phyloP scores from a whole-genome alignment of 805 yeast genomes.

The Barnettozyma wickerhamii region DNA sequence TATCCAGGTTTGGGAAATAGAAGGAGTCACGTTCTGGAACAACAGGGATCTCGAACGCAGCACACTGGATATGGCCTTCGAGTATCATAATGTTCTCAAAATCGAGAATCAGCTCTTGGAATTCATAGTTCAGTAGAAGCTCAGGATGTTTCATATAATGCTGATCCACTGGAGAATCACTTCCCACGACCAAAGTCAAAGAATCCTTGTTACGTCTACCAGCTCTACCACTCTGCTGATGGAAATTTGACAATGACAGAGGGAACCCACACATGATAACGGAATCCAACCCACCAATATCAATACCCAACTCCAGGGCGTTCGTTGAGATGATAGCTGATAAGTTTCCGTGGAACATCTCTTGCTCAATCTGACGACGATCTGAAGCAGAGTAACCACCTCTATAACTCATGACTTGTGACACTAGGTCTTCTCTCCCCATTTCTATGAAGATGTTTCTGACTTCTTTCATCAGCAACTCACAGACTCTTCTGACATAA shows the following conservation, averaged over 20 bases:
- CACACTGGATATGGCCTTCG: slow-evolving; percentile 89
- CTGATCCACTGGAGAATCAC: slow-evolving; percentile 82
- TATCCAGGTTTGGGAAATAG: slow-evolving; percentile 44
- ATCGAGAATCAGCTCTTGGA: slow-evolving; percentile 56
- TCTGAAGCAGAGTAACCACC: slow-evolving; percentile 92
- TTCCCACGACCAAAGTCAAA: slow-evolving; percentile 77
- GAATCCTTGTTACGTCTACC: slow-evolving; percentile 88
- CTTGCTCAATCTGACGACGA: slow-evolving; percentile 79
- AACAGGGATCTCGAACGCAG: slow-evolving; percentile 82
- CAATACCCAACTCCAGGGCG: slow-evolving; percentile 94
- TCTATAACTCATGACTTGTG: slow-evolving; percentile 86
- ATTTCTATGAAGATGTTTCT: slow-evolving; percentile 45
- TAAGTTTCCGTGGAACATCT: slow-evolving; percentile 84
- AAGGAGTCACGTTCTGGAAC: slow-evolving; percentile 43
- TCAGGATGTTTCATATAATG: slow-evolving; percentile 71
- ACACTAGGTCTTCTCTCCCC: slow-evolving; percentile 40
- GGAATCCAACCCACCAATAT: slow-evolving; percentile 88
- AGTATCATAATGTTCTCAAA: slow-evolving; percentile 57
- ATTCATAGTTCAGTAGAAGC: slow-evolving; percentile 47
- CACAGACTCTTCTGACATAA: slow-evolving; percentile 81
- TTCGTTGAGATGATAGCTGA: slow-evolving; percentile 90
- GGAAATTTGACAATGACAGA: slow-evolving; percentile 74
- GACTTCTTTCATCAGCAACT: slow-evolving; percentile 79
- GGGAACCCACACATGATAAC: slow-evolving; percentile 95
- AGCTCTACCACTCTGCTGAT: slow-evolving; percentile 96